These are phyloP conservation scores for Meira miltonrushii DNA, from an alignment of 1,284 basidiomycete genomes.

Conservation along the genomic window DNA sequence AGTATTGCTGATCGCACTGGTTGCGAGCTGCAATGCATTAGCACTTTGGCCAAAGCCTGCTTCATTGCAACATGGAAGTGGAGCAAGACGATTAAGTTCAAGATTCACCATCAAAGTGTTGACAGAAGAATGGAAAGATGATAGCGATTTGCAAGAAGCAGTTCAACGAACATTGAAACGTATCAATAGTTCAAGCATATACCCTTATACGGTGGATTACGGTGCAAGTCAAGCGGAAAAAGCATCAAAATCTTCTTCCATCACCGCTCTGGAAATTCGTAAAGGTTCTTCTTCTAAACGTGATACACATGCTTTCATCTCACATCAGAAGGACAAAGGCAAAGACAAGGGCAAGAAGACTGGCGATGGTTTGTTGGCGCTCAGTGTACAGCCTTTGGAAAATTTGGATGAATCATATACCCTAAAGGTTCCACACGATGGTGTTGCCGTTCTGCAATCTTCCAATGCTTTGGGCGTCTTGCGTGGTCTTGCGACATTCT, in stretches of 20 bases:
- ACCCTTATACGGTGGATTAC: not conserved
- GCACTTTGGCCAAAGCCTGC: slow-evolving; percentile 3
- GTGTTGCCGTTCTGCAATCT: slow-evolving; percentile 62
- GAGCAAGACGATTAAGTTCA: not conserved
- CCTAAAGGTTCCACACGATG: slow-evolving; percentile 62
- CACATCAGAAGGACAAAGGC: not conserved
- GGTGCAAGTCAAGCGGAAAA: not conserved
- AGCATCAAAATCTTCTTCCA: not conserved
- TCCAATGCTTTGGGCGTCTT: slow-evolving; percentile 71
- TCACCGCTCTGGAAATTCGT: not conserved
- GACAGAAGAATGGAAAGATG: not conserved
- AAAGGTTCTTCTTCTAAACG: not conserved
- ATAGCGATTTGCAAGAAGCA: not conserved
- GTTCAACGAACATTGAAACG: not conserved
- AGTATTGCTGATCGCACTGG: too few species aligned
- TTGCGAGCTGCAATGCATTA: not conserved
- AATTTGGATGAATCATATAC: slow-evolving; percentile 65
- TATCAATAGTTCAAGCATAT: not conserved
- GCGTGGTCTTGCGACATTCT: slow-evolving; percentile 75
- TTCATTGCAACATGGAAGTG: not conserved
- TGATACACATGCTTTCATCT: not conserved
- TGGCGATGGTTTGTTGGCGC: not conserved
- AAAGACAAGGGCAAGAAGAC: not conserved
- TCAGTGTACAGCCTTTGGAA: slow-evolving; percentile 58
- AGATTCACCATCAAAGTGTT: not conserved